Evolutionary conservation across 331 rosid species (phyloP), one percentile per base, ranked within the genome.

Genomic region (Pyrus hybrid): DNA sequence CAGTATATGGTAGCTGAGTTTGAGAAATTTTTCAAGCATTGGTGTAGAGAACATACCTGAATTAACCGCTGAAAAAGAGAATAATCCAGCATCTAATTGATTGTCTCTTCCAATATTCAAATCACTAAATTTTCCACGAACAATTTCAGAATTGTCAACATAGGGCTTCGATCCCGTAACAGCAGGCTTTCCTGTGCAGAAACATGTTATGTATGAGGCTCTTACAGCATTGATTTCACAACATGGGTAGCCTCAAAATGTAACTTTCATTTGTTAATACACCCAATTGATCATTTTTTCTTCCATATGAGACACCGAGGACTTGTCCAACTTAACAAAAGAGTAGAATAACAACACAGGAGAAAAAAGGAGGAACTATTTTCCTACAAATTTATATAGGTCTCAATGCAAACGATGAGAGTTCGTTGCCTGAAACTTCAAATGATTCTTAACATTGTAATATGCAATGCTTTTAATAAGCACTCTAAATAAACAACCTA

Each of bases 1-100:
- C 61, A 22, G 74, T 30, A 79, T 25, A 83, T 35, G 79, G 57
- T 62, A 75, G 23, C 77, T 75, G 57, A 75, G 63, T 68, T 57
- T 69, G 71, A 66, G 75, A 70, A 73, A 21, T 5, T 51, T 45
- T 63, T 78, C 68, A 53, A 68, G 16, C 67, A 41, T 37, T 74
- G 70, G 29, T 54, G 68, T 33, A 56, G 85, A 67, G 37, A 26
- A 67, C 25, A 16, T 23, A 73, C 21, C 68, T 68, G 82, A 67
- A 72, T 72, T 79, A 45, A 73, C 75, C 4, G 22, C 54, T 23
- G 72, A 57, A 29, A n/a, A 76, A 5, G 61, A 25, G 72, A 71
- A 26, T 51, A 47, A 45, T 60, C 41, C 63, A 16, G 75, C 22
- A 43, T 47, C 76, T 57, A 62, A 28, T 67, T 30, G 74, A 43